phyloP scores from a whole-genome alignment of 345 rosid genomes.

The Arabis alpina region DNA sequence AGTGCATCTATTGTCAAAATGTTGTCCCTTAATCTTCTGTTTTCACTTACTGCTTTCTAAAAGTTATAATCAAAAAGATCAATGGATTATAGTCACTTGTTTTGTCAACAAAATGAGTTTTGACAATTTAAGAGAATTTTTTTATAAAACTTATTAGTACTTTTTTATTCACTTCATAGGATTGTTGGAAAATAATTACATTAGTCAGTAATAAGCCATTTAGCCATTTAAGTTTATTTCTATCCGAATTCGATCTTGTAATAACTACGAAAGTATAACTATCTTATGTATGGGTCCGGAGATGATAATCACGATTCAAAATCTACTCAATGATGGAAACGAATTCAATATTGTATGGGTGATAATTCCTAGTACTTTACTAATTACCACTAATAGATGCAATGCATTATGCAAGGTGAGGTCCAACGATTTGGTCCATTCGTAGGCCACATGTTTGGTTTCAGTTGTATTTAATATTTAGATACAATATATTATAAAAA shows the following conservation, averaged over 20 bases:
- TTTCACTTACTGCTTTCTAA: slow-evolving; percentile 6
- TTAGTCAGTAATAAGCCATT: not conserved
- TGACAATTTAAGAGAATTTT: not conserved
- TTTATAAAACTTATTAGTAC: not conserved
- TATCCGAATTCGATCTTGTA: not conserved
- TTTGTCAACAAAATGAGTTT: not conserved
- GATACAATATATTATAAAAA: slow-evolving; percentile 1
- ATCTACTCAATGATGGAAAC: slow-evolving; percentile 14
- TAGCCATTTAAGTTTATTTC: not conserved
- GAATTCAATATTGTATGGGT: slow-evolving; percentile 26
- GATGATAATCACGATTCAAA: not conserved
- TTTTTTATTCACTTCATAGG: not conserved
- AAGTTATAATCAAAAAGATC: slow-evolving; percentile 1
- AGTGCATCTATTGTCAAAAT: not conserved
- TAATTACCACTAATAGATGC: slow-evolving; percentile 24
- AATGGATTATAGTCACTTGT: not conserved
- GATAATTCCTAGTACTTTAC: slow-evolving; percentile 9
- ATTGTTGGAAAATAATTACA: not conserved
- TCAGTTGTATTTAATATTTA: not conserved
- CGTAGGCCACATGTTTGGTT: slow-evolving; percentile 22
- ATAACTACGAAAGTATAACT: not conserved
- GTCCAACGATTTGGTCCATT: slow-evolving; percentile 20
- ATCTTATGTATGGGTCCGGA: slow-evolving; percentile 13
- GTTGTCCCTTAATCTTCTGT: slow-evolving; percentile 23
- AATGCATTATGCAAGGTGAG: slow-evolving; percentile 23